These are phyloP conservation scores for Yarrowia bubula DNA, from an alignment of 805 yeast genomes.

Conservation along the genomic window DNA sequence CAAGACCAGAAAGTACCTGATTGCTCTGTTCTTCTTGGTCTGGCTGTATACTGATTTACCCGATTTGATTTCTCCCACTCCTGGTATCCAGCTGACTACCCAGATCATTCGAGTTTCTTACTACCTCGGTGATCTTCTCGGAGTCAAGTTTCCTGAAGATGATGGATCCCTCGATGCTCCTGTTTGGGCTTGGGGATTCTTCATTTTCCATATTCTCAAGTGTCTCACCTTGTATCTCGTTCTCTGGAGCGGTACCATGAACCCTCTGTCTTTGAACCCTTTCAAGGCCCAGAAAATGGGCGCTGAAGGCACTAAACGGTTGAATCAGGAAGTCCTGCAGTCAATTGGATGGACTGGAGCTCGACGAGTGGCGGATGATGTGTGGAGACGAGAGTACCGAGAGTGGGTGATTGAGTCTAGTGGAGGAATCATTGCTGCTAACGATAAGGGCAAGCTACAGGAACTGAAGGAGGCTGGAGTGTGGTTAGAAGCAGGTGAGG, in stretches of 20 bases:
- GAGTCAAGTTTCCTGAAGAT: slow-evolving; percentile 54
- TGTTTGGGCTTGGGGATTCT: slow-evolving; percentile 59
- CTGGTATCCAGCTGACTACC: slow-evolving; percentile 78
- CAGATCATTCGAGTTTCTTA: slow-evolving; percentile 44
- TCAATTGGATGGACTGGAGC: slow-evolving; percentile 94
- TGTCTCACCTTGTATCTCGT: slow-evolving; percentile 52
- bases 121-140: slow-evolving; percentile 42
- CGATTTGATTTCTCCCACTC: slow-evolving; percentile 84
- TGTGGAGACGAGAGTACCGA: slow-evolving; percentile 68
- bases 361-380: slow-evolving; percentile 65
- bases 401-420: slow-evolving; percentile 58
- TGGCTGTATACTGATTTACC: slow-evolving; percentile 97
- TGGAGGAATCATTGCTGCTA: slow-evolving; percentile 73
- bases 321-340: slow-evolving; percentile 45
- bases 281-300: slow-evolving; percentile 30
- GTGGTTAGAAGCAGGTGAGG: slow-evolving; percentile 13
- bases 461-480: slow-evolving; percentile 31
- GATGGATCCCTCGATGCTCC: slow-evolving; percentile 44
- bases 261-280: slow-evolving; percentile 63
- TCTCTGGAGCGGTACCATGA: slow-evolving; percentile 68
- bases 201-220: slow-evolving; percentile 69
- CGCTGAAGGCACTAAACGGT: slow-evolving; percentile 41
- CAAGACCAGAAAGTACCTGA: slow-evolving; percentile 35
- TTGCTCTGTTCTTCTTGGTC: slow-evolving; percentile 38
- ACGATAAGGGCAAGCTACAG: slow-evolving; percentile 65